A percentile compares a stretch with the other conserved stretches of the same genome.
These are phyloP conservation scores for Rubia tinctorum DNA, from an alignment of 305 asterid species.

Conservation along the genomic window DNA sequence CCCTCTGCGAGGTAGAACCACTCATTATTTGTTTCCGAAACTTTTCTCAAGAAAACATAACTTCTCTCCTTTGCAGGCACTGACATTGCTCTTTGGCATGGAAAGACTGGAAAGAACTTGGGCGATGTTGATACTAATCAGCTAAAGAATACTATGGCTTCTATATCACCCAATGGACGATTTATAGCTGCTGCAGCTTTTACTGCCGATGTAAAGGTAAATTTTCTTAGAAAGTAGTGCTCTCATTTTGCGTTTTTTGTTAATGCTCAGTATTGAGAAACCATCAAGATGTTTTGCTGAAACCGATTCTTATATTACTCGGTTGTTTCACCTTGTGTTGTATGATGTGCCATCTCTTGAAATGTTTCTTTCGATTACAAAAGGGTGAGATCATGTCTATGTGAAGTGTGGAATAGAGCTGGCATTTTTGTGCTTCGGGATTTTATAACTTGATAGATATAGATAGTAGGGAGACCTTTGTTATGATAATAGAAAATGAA, in stretches of 20 bases:
- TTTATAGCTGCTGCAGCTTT: conserved; percentile 99
- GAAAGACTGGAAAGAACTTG: conserved; percentile 78
- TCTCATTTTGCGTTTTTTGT: background rate
- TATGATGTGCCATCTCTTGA: background rate
- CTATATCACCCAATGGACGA: conserved; percentile 97
- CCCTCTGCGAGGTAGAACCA: background rate
- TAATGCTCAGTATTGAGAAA: background rate
- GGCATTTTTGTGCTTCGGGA: background rate
- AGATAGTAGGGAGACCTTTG: background rate
- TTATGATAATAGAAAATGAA: background rate
- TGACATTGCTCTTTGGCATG: conserved; percentile 90
- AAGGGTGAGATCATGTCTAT: background rate
- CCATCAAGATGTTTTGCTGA: background rate
- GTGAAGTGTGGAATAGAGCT: background rate
- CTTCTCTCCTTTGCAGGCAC: conserved; percentile 55
- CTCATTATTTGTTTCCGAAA: conserved; percentile 11
- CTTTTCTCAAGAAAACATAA: conserved; percentile 5
- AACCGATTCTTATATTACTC: background rate
- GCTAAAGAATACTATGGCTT: conserved; percentile 94
- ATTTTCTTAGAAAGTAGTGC: background rate
- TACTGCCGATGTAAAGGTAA: conserved; percentile 99
- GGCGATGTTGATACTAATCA: conserved; percentile 95
- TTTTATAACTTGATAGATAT: background rate
- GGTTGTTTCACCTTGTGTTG: background rate
- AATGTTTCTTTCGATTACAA: background rate